phyloP scores from a whole-genome alignment of 1,284 basidiomycete genomes.

The Mycena citricolor region DNA sequence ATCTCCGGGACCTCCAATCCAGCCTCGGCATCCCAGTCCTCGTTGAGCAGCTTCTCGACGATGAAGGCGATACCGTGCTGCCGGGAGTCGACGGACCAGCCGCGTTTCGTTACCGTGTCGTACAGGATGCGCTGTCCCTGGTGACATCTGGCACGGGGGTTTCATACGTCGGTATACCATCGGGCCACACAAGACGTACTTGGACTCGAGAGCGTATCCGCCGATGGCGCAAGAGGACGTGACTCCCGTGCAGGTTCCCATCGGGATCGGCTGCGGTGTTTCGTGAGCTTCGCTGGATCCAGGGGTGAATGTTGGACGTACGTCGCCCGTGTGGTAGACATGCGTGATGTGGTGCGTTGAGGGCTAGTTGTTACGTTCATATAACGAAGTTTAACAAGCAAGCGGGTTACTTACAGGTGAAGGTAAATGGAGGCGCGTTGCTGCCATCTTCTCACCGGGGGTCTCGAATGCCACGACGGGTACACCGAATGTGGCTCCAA shows the following conservation, averaged over 20 bases:
- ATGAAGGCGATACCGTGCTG: constrained; percentile 70
- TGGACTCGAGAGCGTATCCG: constrained; percentile 65
- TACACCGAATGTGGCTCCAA: constrained; percentile 81
- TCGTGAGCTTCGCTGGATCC: not conserved
- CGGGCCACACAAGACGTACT: constrained; percentile 29
- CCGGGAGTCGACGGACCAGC: constrained; percentile 74
- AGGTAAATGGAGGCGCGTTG: constrained; percentile 76
- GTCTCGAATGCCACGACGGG: constrained; percentile 85
- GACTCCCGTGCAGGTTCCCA: constrained; percentile 62
- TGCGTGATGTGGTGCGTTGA: constrained; percentile 65
- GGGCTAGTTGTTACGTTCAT: constrained; percentile 35
- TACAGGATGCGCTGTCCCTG: constrained; percentile 84
- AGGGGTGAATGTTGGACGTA: constrained; percentile 24
- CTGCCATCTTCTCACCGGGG: constrained; percentile 75
- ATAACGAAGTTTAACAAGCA: not conserved
- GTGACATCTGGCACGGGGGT: constrained; percentile 57
- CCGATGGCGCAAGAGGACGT: constrained; percentile 56
- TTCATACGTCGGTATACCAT: no score
- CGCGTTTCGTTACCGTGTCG: constrained; percentile 82
- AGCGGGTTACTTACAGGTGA: constrained; percentile 43
- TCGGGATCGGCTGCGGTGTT: constrained; percentile 57
- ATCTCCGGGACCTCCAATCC: constrained; percentile 37
- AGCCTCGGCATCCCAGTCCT: constrained; percentile 55
- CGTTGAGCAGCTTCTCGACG: constrained; percentile 61
- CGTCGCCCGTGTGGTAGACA: constrained; percentile 71